Conservation (phyloP, 1,284 basidiomycete species). For the Boletus albobrunnescens region DNA sequence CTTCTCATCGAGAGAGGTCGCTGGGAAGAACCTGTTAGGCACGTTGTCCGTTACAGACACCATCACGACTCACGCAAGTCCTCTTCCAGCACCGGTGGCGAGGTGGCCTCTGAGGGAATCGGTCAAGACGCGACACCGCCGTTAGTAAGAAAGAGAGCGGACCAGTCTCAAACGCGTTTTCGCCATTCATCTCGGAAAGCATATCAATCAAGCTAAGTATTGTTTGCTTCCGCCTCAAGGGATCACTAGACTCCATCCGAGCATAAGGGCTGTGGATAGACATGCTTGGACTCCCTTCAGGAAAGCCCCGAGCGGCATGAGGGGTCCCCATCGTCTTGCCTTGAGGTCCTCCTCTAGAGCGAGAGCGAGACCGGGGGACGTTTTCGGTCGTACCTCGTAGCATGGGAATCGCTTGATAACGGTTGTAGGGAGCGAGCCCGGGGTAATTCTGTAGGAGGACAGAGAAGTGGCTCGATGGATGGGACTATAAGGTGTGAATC, state of each 20-base stretch:
- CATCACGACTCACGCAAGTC: constrained; percentile 46
- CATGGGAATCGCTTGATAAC: constrained; percentile 30
- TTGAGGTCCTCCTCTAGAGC: constrained; percentile 29
- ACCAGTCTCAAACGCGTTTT: constrained; percentile 46
- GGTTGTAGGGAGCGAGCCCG: constrained; percentile 18
- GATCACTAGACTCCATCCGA: constrained; percentile 28
- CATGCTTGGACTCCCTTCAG: constrained; percentile 31
- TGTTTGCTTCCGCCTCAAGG: constrained; percentile 52
- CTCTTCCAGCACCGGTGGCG: constrained; percentile 51
- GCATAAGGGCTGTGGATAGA: constrained; percentile 31
- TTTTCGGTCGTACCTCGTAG: constrained; percentile 33
- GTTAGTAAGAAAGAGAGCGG: constrained; percentile 19
- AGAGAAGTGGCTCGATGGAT: constrained; percentile 18
- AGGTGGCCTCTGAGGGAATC: constrained; percentile 29
- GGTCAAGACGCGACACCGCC: constrained; percentile 4
- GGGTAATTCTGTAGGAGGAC: constrained; percentile 23
- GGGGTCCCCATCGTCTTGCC: constrained; percentile 23
- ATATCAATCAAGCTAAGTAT: constrained; percentile 62
- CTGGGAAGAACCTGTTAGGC: constrained; percentile 12
- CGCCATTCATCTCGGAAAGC: constrained; percentile 54
- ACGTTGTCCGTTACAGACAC: constrained; percentile 3
- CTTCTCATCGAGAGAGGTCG: constrained; percentile 34
- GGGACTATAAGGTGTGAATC: constrained; percentile 32
- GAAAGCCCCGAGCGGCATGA: constrained; percentile 28
- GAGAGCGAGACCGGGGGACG: constrained; percentile 29